A percentile compares a stretch with the other conserved stretches of the same genome.
These are phyloP conservation scores for Xylogone sp. DNA, from an alignment of 2,329 filamentous ascomycete species.

Conservation along the genomic window DNA sequence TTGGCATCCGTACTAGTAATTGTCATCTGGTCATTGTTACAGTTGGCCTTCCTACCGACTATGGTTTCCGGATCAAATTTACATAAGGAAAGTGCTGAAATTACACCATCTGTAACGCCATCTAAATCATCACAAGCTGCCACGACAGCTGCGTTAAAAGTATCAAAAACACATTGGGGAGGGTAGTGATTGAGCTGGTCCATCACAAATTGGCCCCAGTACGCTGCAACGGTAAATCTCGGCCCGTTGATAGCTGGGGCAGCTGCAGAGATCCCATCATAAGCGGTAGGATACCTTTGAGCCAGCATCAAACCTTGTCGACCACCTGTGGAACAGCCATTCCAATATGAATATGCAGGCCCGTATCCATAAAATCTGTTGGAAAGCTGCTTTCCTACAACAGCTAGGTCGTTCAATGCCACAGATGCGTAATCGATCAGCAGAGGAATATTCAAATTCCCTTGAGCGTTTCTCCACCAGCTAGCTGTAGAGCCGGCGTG, in stretches of 20 bases:
- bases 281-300: neutral
- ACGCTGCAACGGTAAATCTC: neutral
- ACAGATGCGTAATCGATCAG: neutral
- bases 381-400: neutral
- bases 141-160: slow-evolving; percentile 3
- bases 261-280: slow-evolving; percentile 1
- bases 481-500: neutral
- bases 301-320: slow-evolving; percentile 1
- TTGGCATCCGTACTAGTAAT: slow-evolving; percentile 4
- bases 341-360: slow-evolving; percentile 1
- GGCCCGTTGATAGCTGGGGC: neutral
- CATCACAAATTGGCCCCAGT: slow-evolving; percentile 1
- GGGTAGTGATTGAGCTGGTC: neutral
- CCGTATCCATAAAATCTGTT: neutral
- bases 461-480: slow-evolving; percentile 5
- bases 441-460: neutral
- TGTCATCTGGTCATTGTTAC: slow-evolving; percentile 3
- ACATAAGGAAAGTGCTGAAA: neutral
- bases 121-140: slow-evolving; percentile 6
- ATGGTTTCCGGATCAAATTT: slow-evolving; percentile 10
- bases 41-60: slow-evolving; percentile 6
- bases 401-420: neutral
- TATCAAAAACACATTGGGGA: slow-evolving; percentile 9
- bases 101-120: slow-evolving; percentile 6
- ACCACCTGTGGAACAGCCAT: slow-evolving; percentile 3